phyloP scores from a whole-genome alignment of 1,284 basidiomycete species.

The Cutaneotrichosporon spelunceum region DNA sequence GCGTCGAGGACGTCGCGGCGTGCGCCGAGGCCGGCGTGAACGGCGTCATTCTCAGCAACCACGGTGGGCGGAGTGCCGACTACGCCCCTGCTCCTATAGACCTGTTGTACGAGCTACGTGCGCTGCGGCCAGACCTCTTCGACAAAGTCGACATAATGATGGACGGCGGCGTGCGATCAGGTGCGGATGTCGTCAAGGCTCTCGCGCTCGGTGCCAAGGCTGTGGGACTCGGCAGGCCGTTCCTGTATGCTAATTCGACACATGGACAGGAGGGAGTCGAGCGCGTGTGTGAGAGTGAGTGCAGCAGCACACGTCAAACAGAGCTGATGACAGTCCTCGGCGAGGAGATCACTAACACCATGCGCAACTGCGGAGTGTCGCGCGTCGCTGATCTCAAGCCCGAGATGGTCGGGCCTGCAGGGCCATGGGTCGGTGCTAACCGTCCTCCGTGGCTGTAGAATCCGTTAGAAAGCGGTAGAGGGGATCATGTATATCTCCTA shows the following conservation, averaged over 20 bases:
- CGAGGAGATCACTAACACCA: constrained; percentile 56
- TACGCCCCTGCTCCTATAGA: constrained; percentile 52
- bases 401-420: constrained; percentile 63
- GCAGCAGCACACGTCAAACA: no score
- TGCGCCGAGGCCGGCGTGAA: constrained; percentile 56
- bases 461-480: not conserved
- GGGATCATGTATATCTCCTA: not conserved
- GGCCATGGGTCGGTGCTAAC: constrained; percentile 47
- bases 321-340: constrained; percentile 48
- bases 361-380: constrained; percentile 56
- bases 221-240: constrained; percentile 58
- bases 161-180: constrained; percentile 57
- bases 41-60: constrained; percentile 52
- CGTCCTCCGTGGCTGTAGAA: constrained; percentile 33
- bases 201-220: constrained; percentile 59
- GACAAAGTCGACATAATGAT: constrained; percentile 56
- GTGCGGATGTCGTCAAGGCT: constrained; percentile 59
- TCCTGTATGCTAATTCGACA: constrained; percentile 56
- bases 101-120: constrained; percentile 53
- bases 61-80: constrained; percentile 45
- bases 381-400: constrained; percentile 64
- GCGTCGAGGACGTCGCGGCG: constrained; percentile 56
- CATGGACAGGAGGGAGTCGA: constrained; percentile 57
- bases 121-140: constrained; percentile 54
- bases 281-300: constrained; percentile 54